A percentile compares a stretch with the other conserved stretches of the same genome.
Evolutionary conservation across 2,329 filamentous ascomycete genomes (phyloP).

Genomic region (Penicillium sp.): DNA sequence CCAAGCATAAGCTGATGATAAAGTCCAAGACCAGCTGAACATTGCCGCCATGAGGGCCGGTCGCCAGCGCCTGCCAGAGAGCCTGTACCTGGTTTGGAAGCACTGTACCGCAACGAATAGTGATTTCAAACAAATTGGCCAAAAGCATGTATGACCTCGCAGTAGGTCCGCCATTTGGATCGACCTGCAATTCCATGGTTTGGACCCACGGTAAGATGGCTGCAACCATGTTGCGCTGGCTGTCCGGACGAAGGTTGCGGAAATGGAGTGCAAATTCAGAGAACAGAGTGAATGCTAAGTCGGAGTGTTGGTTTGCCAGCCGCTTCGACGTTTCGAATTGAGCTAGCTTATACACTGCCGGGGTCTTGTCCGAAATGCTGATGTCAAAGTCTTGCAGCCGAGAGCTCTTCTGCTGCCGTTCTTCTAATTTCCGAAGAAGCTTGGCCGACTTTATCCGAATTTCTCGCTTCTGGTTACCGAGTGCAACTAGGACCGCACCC

Average conservation of each 20-base stretch:
- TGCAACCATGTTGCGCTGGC: constrained; percentile 88
- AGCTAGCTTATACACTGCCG: constrained; percentile 93
- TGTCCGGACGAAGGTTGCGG: constrained; percentile 72
- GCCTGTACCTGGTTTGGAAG: constrained; percentile 96
- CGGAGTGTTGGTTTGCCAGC: constrained; percentile 78
- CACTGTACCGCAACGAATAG: constrained; percentile 79
- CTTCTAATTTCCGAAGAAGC: constrained; percentile 73
- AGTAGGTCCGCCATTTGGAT: constrained; percentile 85
- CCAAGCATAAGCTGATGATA: constrained; percentile 87
- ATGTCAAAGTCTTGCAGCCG: constrained; percentile 97
- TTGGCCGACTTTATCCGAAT: constrained; percentile 83
- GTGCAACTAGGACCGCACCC: constrained; percentile 79
- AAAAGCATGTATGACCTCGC: constrained; percentile 90
- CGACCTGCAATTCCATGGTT: constrained; percentile 82
- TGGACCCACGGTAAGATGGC: constrained; percentile 96
- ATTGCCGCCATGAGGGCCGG: constrained; percentile 85
- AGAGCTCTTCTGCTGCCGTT: constrained; percentile 74
- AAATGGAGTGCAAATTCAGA: constrained; percentile 94
- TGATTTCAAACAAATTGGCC: constrained; percentile 92
- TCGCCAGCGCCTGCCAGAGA: constrained; percentile 92
- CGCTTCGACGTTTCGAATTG: constrained; percentile 95
- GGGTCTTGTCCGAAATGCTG: constrained; percentile 96
- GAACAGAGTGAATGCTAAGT: constrained; percentile 87
- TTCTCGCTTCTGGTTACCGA: constrained; percentile 85
- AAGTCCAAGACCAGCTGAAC: constrained; percentile 93